Evolutionary conservation across 1,284 basidiomycete species (phyloP).

Genomic region (Cryptococcus sp.): DNA sequence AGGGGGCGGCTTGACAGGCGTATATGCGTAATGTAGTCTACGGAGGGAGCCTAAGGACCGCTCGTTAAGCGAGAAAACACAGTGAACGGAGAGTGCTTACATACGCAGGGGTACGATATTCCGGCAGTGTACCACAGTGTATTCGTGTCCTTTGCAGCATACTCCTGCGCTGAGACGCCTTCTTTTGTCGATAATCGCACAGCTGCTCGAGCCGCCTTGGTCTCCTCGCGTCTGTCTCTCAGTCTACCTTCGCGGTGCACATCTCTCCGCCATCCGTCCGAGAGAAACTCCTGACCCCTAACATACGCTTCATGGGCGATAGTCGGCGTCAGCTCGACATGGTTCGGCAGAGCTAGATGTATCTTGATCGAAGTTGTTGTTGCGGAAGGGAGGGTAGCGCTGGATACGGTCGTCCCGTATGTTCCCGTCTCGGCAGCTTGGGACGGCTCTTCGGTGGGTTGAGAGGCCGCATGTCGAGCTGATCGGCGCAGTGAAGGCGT

Average conservation of each 20-base stretch:
- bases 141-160: neutral
- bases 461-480: conserved; percentile 2
- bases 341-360: conserved; percentile 18
- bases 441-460: neutral
- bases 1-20: conserved; percentile 10
- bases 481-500: conserved; percentile 2
- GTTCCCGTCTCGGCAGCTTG: conserved; percentile 1
- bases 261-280: conserved; percentile 24
- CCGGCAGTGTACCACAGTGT: conserved; percentile 37
- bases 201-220: neutral
- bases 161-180: too few relatives aligned
- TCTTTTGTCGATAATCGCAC: neutral
- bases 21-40: conserved; percentile 1
- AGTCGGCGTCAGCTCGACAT: conserved; percentile 6
- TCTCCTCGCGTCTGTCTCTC: neutral
- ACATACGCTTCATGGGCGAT: conserved; percentile 9
- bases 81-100: conserved; percentile 18
- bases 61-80: neutral
- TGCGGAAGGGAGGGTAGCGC: conserved; percentile 22
- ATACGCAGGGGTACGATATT: conserved; percentile 29
- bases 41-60: conserved; percentile 9
- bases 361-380: conserved; percentile 8
- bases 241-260: conserved; percentile 13
- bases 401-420: conserved; percentile 15
- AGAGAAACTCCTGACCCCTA: conserved; percentile 24